Percentiles rank a stretch among this genome's conserved stretches.
Conservation (phyloP, 2,329 filamentous ascomycete species). For the Paraphaeosphaeria minitans region DNA sequence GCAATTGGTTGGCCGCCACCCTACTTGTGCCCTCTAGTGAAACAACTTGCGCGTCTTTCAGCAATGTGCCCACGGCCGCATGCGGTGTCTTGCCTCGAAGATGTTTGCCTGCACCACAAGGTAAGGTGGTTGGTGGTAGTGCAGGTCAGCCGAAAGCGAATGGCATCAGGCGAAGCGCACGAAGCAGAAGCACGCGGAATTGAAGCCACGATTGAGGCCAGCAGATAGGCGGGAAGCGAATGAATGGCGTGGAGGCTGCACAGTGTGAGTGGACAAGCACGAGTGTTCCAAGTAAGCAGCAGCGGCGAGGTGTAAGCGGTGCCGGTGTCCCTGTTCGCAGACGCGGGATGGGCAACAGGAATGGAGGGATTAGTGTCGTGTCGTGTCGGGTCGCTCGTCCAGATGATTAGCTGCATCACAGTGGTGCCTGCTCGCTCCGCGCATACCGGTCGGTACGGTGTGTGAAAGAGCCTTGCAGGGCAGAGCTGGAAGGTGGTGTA, state of each 20-base stretch:
- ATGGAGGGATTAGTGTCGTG: constrained; percentile 17
- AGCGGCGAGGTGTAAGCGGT: constrained; percentile 6
- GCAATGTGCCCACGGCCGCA: constrained; percentile 24
- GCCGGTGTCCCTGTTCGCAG: constrained; percentile 8
- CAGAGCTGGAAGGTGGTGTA: constrained; percentile 18
- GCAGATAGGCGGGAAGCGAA: constrained; percentile 15
- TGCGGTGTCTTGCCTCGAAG: constrained; percentile 29
- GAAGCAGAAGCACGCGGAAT: not conserved
- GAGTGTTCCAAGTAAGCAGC: constrained; percentile 3
- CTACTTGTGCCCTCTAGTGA: constrained; percentile 31
- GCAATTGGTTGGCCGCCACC: constrained; percentile 19
- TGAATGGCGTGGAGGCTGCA: constrained; percentile 20
- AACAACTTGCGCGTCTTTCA: constrained; percentile 29
- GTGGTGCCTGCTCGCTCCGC: constrained; percentile 17
- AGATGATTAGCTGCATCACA: constrained; percentile 22
- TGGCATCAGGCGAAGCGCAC: constrained; percentile 3
- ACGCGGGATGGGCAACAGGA: constrained; percentile 19
- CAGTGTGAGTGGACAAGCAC: constrained; percentile 10
- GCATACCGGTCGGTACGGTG: constrained; percentile 6
- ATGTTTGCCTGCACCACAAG: constrained; percentile 19
- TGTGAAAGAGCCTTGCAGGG: constrained; percentile 16
- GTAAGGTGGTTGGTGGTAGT: constrained; percentile 19
- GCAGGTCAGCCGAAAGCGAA: constrained; percentile 15
- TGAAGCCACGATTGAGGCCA: not conserved
- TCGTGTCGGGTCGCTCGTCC: constrained; percentile 16